A percentile compares a stretch with the other conserved stretches of the same genome.
Conservation (phyloP, 148 eudicot genomes). For the Heliosperma pusillum region DNA sequence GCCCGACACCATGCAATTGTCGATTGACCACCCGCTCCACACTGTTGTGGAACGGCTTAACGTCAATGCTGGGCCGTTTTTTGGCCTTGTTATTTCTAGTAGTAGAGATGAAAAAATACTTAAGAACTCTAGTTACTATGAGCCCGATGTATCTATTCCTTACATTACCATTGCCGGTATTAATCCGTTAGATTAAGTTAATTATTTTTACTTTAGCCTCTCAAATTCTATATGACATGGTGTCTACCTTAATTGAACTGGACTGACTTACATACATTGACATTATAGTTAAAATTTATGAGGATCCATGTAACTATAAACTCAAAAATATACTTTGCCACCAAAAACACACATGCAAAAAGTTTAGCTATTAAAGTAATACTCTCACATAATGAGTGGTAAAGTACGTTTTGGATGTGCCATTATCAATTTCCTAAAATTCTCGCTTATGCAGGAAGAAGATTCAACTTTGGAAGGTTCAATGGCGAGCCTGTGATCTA, state of each 20-base stretch:
- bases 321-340: too few species aligned
- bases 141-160: constrained; percentile 5
- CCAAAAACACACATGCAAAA: too few species aligned
- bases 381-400: too few species aligned
- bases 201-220: not conserved
- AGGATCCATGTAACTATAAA: too few species aligned
- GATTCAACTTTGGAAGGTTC: constrained; percentile 22
- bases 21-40: constrained; percentile 15
- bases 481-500: constrained; percentile 18
- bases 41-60: constrained; percentile 18
- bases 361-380: too few species aligned
- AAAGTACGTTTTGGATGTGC: too few species aligned
- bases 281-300: too few species aligned
- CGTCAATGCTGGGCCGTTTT: constrained; percentile 1
- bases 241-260: too few species aligned
- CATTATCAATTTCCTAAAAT: too few species aligned
- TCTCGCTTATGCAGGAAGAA: constrained; percentile 21
- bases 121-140: constrained; percentile 19
- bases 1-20: constrained; percentile 24
- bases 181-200: not conserved
- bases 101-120: constrained; percentile 7
- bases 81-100: constrained; percentile 20
- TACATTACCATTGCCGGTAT: constrained; percentile 22
- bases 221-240: too few species aligned
- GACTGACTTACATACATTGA: too few species aligned